Base-by-base conservation (phyloP, 495 filamentous ascomycete genomes). In the Cercophora scortea region DNA sequence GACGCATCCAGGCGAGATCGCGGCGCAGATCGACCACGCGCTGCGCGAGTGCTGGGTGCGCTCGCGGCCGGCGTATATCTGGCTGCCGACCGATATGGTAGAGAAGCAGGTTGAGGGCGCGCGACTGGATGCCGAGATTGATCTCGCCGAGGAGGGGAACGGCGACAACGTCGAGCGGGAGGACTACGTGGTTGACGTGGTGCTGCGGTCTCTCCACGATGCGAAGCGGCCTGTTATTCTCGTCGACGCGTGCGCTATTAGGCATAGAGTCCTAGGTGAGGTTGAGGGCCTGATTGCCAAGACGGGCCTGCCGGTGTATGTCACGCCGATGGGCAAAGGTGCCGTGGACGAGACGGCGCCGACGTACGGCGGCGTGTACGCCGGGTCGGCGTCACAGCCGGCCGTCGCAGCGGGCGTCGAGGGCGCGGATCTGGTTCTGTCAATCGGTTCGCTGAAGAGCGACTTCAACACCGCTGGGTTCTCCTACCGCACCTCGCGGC, bases 391-490 rank as follows among this genome's bases (percentile, higher is more conserved):
- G n/a, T 88, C 82, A 12, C 79, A 85, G 42, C 66, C 79, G 0
- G 85, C 78, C 32, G 88, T 95, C 6, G 73, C 78, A 46, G 81
- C 89, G 43, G 75, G 79, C 15, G 83, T 96, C 38, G 90, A 96
- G 61, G 75, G 77, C 3, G 82, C 90, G 0, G 91, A 96, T 58
- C 76, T 96, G 3, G 84, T 96, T 17, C 73, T 96, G 12, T 86
- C 78, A 54, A 83, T 96, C 56, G 92, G 91, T 34, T 76, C 89
- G 25, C 84, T 96, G 44, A 78, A 77, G 68, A 89, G 83, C 55
- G 91, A 96, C 61, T 95, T 95, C 75, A 95, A 96, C 67, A 93
- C 90, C 12, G 73, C 85, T 10, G 91, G 91, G 13, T 95, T 96
- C 74, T 87, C 87, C 7, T 95, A 94, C 61, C 83, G 80, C 52